Percentiles rank a stretch among this genome's conserved stretches.
Evolutionary conservation across 2,329 filamentous ascomycete genomes (phyloP).

Genomic region (Penicillium corylophilum): DNA sequence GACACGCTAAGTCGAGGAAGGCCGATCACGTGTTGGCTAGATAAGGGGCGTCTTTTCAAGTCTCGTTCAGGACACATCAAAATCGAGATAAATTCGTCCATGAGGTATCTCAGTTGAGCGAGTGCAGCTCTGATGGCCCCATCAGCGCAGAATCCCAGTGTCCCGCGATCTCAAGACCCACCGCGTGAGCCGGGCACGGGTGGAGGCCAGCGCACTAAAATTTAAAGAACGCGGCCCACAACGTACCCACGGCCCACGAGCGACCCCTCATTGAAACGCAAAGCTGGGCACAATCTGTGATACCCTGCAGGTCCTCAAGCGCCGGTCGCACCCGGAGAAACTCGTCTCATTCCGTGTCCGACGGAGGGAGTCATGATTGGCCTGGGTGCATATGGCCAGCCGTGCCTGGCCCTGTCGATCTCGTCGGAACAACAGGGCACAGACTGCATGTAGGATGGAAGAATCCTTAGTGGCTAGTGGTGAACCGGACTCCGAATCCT

Average conservation of each 20-base stretch:
- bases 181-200: neutral
- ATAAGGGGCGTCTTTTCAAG: neutral
- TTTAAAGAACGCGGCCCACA: conserved; percentile 6
- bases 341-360: conserved; percentile 7
- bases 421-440: conserved; percentile 11
- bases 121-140: neutral
- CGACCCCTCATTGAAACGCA: neutral
- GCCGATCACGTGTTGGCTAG: neutral
- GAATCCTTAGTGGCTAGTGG: conserved; percentile 7
- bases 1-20: conserved; percentile 1
- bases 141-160: neutral
- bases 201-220: neutral
- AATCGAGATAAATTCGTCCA: neutral
- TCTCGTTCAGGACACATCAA: neutral
- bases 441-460: conserved; percentile 13
- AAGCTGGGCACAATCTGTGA: neutral
- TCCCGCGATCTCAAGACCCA: neutral
- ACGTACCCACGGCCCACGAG: neutral
- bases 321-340: conserved; percentile 17
- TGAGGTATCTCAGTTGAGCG: neutral
- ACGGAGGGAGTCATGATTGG: conserved; percentile 16
- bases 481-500: conserved; percentile 18
- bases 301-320: conserved; percentile 11
- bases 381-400: neutral
- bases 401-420: conserved; percentile 17